Percentiles rank a stretch among this genome's conserved stretches.
phyloP scores from a whole-genome alignment of 768 basidiomycete species.

The Xerocomellus intermedius region DNA sequence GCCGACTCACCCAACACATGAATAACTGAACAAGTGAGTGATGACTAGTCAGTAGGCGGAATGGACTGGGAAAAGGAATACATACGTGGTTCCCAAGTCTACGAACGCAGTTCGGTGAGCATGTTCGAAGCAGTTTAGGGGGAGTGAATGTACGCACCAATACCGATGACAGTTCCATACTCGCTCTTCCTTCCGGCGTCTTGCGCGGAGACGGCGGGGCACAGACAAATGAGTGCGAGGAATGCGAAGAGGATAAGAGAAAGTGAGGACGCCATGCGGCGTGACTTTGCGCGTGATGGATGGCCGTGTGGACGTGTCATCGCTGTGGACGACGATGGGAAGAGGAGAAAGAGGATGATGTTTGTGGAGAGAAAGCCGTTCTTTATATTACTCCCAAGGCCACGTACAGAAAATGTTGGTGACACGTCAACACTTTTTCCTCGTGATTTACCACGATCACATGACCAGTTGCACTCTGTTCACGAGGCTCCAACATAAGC shows the following conservation, averaged over 20 bases:
- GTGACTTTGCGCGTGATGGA: constrained; percentile 59
- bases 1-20: constrained; percentile 83
- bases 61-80: background rate
- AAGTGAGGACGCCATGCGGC: constrained; percentile 54
- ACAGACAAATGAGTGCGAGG: constrained; percentile 70
- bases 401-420: constrained; percentile 27
- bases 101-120: constrained; percentile 14
- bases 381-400: constrained; percentile 26
- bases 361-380: constrained; percentile 1
- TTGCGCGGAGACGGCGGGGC: constrained; percentile 64
- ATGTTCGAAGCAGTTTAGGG: accelerated
- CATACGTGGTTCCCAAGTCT: constrained; percentile 92
- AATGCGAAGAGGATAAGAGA: constrained; percentile 60
- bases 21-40: constrained; percentile 62
- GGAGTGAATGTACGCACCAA: constrained; percentile 50
- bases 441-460: constrained; percentile 26
- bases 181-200: constrained; percentile 55
- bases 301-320: constrained; percentile 33
- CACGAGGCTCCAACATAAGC: too few relatives aligned
- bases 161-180: constrained; percentile 93
- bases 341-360: constrained; percentile 4
- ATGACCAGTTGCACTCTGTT: background rate
- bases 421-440: constrained; percentile 32
- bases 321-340: constrained; percentile 19
- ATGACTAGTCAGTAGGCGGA: constrained; percentile 19